Conservation (phyloP, 2,329 filamentous ascomycete genomes). For the Colletotrichum shisoi region DNA sequence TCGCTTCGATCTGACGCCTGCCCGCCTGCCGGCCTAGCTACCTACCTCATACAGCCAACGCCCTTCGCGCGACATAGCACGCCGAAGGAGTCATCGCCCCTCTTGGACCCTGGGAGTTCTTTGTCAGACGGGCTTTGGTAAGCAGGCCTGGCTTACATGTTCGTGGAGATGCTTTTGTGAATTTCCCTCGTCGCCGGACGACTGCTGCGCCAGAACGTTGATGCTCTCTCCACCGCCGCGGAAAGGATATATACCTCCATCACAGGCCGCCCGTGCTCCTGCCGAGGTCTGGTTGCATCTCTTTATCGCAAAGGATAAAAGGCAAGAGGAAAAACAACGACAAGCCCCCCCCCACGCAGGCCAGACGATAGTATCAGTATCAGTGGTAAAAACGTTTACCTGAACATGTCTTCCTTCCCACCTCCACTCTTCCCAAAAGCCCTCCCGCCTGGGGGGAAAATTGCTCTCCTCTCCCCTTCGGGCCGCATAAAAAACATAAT, state of each 20-base stretch:
- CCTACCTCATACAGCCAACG: background rate
- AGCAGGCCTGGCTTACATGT: background rate
- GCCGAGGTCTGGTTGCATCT: background rate
- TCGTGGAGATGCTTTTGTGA: background rate
- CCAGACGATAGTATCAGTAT: background rate
- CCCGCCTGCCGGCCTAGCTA: background rate
- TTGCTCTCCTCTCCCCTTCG: slow-evolving; percentile 54
- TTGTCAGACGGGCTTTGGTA: background rate
- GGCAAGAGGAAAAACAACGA: background rate
- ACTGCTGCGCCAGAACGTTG: background rate
- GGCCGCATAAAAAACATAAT: slow-evolving; percentile 48
- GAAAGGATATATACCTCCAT: background rate
- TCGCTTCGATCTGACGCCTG: background rate
- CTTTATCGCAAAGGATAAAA: background rate
- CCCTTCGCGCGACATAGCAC: background rate
- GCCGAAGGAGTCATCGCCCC: background rate
- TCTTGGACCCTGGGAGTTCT: too few relatives aligned
- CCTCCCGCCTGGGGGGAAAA: slow-evolving; percentile 49
- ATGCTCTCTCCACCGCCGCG: background rate
- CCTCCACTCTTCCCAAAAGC: slow-evolving; percentile 42
- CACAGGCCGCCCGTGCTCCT: background rate
- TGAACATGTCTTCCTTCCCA: slow-evolving; percentile 17
- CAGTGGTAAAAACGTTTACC: background rate
- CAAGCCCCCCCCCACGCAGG: too few relatives aligned
- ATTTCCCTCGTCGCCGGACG: too few relatives aligned